phyloP scores from a whole-genome alignment of 345 rosid genomes.

The Linum usitatissimum region DNA sequence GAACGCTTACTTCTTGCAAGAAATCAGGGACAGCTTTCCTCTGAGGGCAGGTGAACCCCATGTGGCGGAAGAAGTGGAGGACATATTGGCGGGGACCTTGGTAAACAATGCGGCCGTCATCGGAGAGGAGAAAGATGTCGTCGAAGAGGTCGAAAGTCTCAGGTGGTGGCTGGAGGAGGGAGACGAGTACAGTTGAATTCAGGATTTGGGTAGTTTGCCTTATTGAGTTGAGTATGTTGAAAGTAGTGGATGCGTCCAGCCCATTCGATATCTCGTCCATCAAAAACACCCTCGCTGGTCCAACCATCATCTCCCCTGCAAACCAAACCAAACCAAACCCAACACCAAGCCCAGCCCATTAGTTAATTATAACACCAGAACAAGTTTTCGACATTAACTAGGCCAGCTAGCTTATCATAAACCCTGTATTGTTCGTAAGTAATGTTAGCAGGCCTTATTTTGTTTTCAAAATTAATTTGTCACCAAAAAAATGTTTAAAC shows the following conservation, averaged over 20 bases:
- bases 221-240: not conserved
- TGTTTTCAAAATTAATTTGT: too few relatives aligned
- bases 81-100: constrained; percentile 1
- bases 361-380: too few relatives aligned
- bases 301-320: not conserved
- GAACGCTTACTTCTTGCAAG: constrained; percentile 1
- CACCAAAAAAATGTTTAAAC: too few relatives aligned
- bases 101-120: constrained; percentile 1
- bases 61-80: not conserved
- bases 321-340: too few relatives aligned
- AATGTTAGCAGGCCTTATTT: too few relatives aligned
- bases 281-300: not conserved
- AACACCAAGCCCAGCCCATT: too few relatives aligned
- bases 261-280: not conserved
- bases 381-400: too few relatives aligned
- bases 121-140: not conserved
- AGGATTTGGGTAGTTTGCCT: not conserved
- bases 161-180: not conserved
- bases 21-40: constrained; percentile 4
- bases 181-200: not conserved
- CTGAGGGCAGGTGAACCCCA: constrained; percentile 1
- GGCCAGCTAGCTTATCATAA: too few relatives aligned
- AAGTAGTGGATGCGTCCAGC: not conserved
- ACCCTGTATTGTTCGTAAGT: too few relatives aligned
- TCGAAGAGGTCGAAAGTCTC: constrained; percentile 4